Evolutionary conservation across 2,329 filamentous ascomycete species (phyloP), one percentile per base, ranked within the genome.

Genomic region (Aspergillus quadricinctus): DNA sequence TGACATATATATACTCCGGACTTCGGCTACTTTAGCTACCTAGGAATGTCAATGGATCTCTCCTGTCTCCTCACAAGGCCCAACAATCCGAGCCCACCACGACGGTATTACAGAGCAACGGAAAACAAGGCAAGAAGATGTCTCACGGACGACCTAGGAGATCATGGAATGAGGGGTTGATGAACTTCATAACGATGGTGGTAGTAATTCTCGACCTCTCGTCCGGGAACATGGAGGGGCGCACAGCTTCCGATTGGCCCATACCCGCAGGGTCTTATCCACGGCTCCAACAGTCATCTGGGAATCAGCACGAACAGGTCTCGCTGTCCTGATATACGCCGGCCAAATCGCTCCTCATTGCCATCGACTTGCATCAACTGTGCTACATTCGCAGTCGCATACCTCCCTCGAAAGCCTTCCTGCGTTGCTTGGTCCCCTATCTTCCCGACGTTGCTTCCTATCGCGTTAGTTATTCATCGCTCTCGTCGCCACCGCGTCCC

Each of bases 151-250:
- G 14, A 17, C 31, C 31, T 37, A 37, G 31, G 4, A 50, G 31
- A 50, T 27, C 37, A 40, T 45, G 52, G 29, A 35, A 57, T 23
- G 17, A 57, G 45, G 52, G 48, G 48, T 25, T 35, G 29, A 41
- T 50, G 53, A 49, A 43, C 40, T 28, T 52, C 57, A 52, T 58
- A 43, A 58, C 50, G 27, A 58, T 51, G 54, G 59, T 53, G 49
- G 57, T 54, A 57, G 56, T 59, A 41, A 57, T 46, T 46, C 43
- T 46, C 43, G 43, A 54, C 71, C 69, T 73, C 65, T 73, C 69
- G 52, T 68, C 64, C 46, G 63, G 59, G 65, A 58, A 62, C 70
- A 72, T 74, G 72, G 72, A 73, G 71, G 71, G 69, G 68, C 64
- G 58, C 60, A 57, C 58, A 52, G 28, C 29, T 56, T 62, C 54